Conservation (phyloP, 352 stramenopile genomes). For the Pythium oligandrum region DNA sequence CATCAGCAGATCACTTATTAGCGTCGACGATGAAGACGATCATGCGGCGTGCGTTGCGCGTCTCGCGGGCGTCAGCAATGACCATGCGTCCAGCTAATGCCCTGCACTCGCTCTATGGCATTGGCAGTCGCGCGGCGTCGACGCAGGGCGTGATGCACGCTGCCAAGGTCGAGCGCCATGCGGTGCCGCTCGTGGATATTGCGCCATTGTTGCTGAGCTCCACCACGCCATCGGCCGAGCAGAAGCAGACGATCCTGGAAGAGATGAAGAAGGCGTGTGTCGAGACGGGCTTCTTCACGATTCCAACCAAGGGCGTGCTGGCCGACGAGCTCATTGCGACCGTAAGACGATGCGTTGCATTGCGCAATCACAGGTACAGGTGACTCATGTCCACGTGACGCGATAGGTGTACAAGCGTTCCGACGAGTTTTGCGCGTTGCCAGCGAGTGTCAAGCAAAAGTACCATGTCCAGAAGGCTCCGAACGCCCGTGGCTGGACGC, state of each 20-base stretch:
- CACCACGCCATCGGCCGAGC: slow-evolving; percentile 9
- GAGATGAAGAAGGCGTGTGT: slow-evolving; percentile 58
- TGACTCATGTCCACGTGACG: background rate
- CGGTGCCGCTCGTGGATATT: slow-evolving; percentile 69
- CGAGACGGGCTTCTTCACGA: slow-evolving; percentile 71
- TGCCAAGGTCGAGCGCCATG: slow-evolving; percentile 35
- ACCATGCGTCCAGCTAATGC: no score
- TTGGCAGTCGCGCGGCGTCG: no score
- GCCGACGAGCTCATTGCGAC: slow-evolving; percentile 41
- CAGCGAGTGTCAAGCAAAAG: slow-evolving; percentile 52
- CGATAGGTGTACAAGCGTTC: slow-evolving; percentile 48
- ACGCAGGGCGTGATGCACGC: slow-evolving; percentile 35
- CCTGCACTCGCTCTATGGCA: no score
- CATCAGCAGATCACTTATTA: no score
- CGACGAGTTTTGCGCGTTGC: slow-evolving; percentile 68
- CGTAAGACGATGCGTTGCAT: slow-evolving; percentile 14
- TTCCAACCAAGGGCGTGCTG: slow-evolving; percentile 60
- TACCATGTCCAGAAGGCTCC: slow-evolving; percentile 76
- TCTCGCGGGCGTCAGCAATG: no score
- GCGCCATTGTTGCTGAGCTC: slow-evolving; percentile 33
- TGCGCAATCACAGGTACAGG: slow-evolving; percentile 1
- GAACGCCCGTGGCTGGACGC: slow-evolving; percentile 74
- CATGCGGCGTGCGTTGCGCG: no score
- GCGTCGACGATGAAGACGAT: no score
- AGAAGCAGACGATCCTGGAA: slow-evolving; percentile 40